Conservation (phyloP, 1,284 basidiomycete species). For the Inonotus obliquus region DNA sequence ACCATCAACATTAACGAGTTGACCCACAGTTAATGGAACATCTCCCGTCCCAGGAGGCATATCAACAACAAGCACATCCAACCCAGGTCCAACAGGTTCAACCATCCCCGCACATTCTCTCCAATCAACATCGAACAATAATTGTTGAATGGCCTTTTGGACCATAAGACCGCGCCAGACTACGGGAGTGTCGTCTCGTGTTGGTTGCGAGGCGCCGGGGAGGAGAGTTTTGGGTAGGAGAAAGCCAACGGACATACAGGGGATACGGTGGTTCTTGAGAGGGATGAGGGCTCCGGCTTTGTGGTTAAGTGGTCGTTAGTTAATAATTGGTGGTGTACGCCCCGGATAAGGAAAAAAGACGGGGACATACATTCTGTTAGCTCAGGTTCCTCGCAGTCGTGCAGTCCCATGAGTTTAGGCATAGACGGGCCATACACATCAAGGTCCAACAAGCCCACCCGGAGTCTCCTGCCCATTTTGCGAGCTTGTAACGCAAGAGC, state of each 20-base stretch:
- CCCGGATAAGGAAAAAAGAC: background rate
- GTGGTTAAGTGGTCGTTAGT: background rate
- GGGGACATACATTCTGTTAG: constrained; percentile 62
- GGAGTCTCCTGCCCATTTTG: constrained; percentile 36
- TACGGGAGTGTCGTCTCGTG: constrained; percentile 65
- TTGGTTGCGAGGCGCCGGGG: constrained; percentile 32
- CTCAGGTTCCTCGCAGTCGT: constrained; percentile 74
- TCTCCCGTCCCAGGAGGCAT: constrained; percentile 99
- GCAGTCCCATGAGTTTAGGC: constrained; percentile 94
- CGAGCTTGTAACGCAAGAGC: constrained; percentile 51
- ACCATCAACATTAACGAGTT: constrained; percentile 88
- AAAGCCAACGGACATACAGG: constrained; percentile 98
- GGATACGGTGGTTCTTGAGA: constrained; percentile 83
- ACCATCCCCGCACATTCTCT: constrained; percentile 26
- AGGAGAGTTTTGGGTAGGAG: constrained; percentile 52
- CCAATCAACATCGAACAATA: constrained; percentile 98
- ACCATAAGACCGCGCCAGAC: constrained; percentile 99
- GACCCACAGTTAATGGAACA: constrained; percentile 89
- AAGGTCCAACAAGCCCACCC: constrained; percentile 88
- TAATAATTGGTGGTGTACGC: background rate
- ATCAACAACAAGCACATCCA: constrained; percentile 91
- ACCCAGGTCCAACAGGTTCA: constrained; percentile 34
- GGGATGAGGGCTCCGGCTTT: constrained; percentile 79
- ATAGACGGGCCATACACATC: constrained; percentile 96
- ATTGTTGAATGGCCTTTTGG: constrained; percentile 95